Evolutionary conservation across 108 stramenopile species (phyloP), one percentile per base, ranked within the genome.

Genomic region (Epithemia pelagica): DNA sequence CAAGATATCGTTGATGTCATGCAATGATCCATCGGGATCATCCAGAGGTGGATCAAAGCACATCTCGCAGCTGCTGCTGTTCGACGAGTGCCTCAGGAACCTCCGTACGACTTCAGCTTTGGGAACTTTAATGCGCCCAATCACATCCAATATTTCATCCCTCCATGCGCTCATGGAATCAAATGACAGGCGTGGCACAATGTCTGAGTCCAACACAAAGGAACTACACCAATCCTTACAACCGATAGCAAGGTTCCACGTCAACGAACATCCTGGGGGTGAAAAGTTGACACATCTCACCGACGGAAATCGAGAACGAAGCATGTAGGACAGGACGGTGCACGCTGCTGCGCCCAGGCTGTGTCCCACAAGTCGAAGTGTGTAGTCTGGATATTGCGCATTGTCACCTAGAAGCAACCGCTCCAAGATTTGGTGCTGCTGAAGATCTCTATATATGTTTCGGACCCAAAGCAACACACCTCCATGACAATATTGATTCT

Each of bases 321-420:
- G 72, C 83, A 97, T 91, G 37, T 94, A 83, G 18, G 85, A 72
- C 28, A 99, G 73, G 15, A 99, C 74, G 5, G 87, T 90, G 26
- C 94, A 91, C 29, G 81, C 80, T 0, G 90, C 96, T 0, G 94
- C 98, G 28, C 98, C 98, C n/a, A 99, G 75, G 32, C 78, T 80
- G 64, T 99, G 98, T 24, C 98, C 98, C 0, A 92, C 91, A 19
- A 97, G 71, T 33, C 91, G 86, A 21, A 99, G 68, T 26, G 77
- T 62, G 58, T 93, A 95, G 26, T 79, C 68, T n/a, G 83, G 78
- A 79, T 74, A 91, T 56, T 73, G 46, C 0, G 84, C 64, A 60
- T 86, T 66, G 46, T 76, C 70, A 33, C 77, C 80, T 25, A 74
- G 58, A 29, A 90, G 74, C 58, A 95, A 70, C 20, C 58, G 68